These are phyloP conservation scores for Amanita subjunquillea DNA, from an alignment of 768 basidiomycete genomes.

Conservation along the genomic window DNA sequence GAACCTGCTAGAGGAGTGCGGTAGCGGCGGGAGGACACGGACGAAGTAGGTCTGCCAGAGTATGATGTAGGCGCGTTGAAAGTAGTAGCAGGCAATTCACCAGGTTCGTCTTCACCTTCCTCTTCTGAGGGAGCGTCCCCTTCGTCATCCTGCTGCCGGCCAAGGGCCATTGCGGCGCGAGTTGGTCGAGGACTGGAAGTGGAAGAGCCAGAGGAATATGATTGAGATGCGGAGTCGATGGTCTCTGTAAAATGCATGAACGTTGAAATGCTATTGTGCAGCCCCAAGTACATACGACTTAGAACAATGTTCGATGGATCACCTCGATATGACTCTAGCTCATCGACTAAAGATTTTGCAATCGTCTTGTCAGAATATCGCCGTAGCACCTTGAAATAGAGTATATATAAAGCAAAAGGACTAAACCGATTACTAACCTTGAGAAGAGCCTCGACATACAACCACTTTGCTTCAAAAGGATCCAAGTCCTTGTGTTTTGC, in stretches of 20 bases:
- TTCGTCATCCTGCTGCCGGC: slow-evolving; percentile 14
- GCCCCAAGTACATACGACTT: slow-evolving; percentile 38
- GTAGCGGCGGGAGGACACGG: slow-evolving; percentile 67
- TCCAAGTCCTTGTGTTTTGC: slow-evolving; percentile 83
- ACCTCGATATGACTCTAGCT: slow-evolving; percentile 68
- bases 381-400: slow-evolving; percentile 51
- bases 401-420: background rate
- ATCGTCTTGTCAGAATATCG: slow-evolving; percentile 79
- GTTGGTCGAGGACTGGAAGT: slow-evolving; percentile 28
- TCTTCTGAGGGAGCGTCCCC: slow-evolving; percentile 29
- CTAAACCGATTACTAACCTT: slow-evolving; percentile 43
- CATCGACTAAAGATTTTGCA: slow-evolving; percentile 64
- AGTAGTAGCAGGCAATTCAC: slow-evolving; percentile 25
- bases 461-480: slow-evolving; percentile 71
- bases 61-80: slow-evolving; percentile 22
- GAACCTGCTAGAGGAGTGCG: slow-evolving; percentile 68
- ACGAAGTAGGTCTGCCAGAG: slow-evolving; percentile 59
- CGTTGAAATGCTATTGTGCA: background rate
- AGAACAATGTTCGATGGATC: slow-evolving; percentile 54
- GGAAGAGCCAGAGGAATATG: slow-evolving; percentile 58
- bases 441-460: slow-evolving; percentile 81
- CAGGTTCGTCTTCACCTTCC: slow-evolving; percentile 38
- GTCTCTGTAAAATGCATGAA: slow-evolving; percentile 21
- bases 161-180: background rate
- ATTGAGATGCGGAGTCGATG: slow-evolving; percentile 38